These are phyloP conservation scores for Lactarius tabidus DNA, from an alignment of 768 basidiomycete species.

Conservation along the genomic window DNA sequence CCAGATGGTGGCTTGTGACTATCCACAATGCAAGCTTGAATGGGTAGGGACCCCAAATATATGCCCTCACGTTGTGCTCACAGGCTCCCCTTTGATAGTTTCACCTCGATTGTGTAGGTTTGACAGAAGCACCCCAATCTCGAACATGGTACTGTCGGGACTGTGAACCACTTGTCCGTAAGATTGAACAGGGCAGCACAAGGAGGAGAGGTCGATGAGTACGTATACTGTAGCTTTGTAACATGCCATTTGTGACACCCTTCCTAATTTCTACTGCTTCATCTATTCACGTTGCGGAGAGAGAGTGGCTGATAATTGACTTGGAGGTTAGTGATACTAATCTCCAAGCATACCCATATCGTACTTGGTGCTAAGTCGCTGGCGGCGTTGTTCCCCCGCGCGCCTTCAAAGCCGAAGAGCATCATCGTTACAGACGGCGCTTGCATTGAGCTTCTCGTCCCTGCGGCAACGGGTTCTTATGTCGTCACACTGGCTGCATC, in stretches of 20 bases:
- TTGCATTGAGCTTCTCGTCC: too few species aligned
- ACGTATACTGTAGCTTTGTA: background rate
- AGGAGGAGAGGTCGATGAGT: conserved; percentile 34
- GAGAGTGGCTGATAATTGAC: background rate
- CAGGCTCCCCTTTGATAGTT: conserved; percentile 44
- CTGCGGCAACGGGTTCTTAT: too few species aligned
- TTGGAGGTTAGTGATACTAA: too few species aligned
- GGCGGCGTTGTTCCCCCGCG: too few species aligned
- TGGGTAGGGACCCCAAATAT: conserved; percentile 56
- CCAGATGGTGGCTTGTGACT: conserved; percentile 88
- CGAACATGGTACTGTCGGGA: conserved; percentile 70
- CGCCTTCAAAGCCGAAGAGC: too few species aligned
- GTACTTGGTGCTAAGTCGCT: too few species aligned
- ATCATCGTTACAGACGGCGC: too few species aligned
- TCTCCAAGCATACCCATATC: too few species aligned
- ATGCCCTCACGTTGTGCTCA: background rate
- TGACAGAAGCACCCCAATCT: conserved; percentile 50
- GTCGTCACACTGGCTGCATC: too few species aligned
- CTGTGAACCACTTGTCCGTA: conserved; percentile 37
- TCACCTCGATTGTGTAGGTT: conserved; percentile 63
- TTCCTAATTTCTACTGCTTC: conserved; percentile 1
- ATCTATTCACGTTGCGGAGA: background rate
- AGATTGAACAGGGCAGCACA: conserved; percentile 31
- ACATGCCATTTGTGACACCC: background rate
- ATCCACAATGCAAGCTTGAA: conserved; percentile 63